A percentile compares a stretch with the other conserved stretches of the same genome.
phyloP scores from a whole-genome alignment of 2,329 filamentous ascomycete species.

The Alternaria novae-zelandiae region DNA sequence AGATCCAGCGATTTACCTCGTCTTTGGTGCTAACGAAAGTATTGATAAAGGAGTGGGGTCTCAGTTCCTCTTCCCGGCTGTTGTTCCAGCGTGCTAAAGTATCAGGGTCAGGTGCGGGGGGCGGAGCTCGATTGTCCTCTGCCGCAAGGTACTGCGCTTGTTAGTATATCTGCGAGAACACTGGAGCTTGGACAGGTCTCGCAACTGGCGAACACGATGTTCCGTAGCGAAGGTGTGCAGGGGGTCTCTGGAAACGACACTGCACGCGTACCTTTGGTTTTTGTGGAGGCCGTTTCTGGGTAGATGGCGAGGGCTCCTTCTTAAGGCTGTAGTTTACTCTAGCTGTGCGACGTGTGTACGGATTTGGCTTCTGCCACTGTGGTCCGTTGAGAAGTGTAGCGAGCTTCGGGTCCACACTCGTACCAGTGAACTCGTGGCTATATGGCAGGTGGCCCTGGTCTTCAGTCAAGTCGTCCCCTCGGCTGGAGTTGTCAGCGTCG shows the following conservation, averaged over 20 bases:
- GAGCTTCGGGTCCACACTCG: neutral
- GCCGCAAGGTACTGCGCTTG: constrained; percentile 1
- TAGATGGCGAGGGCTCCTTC: neutral
- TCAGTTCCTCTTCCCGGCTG: constrained; percentile 5
- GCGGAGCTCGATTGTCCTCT: neutral
- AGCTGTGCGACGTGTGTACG: neutral
- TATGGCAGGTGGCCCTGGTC: neutral
- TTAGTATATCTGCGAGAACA: constrained; percentile 3
- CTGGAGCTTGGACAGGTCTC: neutral
- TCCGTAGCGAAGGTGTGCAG: no score
- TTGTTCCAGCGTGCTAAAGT: constrained; percentile 5
- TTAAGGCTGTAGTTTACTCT: constrained; percentile 13
- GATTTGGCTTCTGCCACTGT: constrained; percentile 9
- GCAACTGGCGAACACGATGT: neutral
- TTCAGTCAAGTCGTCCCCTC: constrained; percentile 6
- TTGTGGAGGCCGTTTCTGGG: neutral
- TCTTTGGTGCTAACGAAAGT: constrained; percentile 19
- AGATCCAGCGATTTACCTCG: constrained; percentile 21
- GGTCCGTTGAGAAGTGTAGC: neutral
- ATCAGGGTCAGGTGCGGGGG: neutral
- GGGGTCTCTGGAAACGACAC: neutral
- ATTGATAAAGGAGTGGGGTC: constrained; percentile 7
- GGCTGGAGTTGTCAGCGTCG: constrained; percentile 8
- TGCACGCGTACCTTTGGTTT: neutral
- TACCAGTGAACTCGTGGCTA: neutral